Percentiles rank a stretch among this genome's conserved stretches.
phyloP scores from a whole-genome alignment of 192 early-diverging fungal genomes.

The Rhizoclosmatium globosum region DNA sequence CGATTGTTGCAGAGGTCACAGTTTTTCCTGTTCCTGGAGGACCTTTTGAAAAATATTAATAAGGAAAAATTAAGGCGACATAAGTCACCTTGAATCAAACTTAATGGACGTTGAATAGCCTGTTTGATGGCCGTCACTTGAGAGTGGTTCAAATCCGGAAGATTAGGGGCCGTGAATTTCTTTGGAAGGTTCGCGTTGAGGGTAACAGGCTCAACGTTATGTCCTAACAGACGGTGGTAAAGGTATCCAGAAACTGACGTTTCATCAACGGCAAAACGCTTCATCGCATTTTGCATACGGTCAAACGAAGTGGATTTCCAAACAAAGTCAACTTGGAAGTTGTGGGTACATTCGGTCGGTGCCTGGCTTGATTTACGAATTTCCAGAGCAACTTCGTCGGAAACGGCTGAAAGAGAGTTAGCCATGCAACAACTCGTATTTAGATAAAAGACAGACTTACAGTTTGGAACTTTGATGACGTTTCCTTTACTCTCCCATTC shows the following conservation, averaged over 20 bases:
- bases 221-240: constrained; percentile 93
- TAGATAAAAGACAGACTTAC: constrained; percentile 52
- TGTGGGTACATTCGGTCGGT: constrained; percentile 82
- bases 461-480: constrained; percentile 96
- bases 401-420: constrained; percentile 63
- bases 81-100: constrained; percentile 85
- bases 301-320: constrained; percentile 99
- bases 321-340: constrained; percentile 96
- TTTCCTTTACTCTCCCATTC: constrained; percentile 90
- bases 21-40: constrained; percentile 97
- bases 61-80: no score
- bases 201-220: constrained; percentile 90
- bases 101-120: constrained; percentile 90
- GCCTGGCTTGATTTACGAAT: constrained; percentile 72
- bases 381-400: constrained; percentile 96
- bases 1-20: constrained; percentile 95
- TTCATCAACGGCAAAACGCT: constrained; percentile 96
- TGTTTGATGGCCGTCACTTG: constrained; percentile 95
- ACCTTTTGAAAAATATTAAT: no score
- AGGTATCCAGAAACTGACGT: constrained; percentile 93
- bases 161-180: constrained; percentile 88
- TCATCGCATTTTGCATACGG: constrained; percentile 95
- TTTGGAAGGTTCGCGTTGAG: constrained; percentile 84
- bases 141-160: constrained; percentile 97
- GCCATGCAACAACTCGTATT: background rate